Evolutionary conservation across 2,329 filamentous ascomycete genomes (phyloP).

Genomic region (Neurospora crassa): DNA sequence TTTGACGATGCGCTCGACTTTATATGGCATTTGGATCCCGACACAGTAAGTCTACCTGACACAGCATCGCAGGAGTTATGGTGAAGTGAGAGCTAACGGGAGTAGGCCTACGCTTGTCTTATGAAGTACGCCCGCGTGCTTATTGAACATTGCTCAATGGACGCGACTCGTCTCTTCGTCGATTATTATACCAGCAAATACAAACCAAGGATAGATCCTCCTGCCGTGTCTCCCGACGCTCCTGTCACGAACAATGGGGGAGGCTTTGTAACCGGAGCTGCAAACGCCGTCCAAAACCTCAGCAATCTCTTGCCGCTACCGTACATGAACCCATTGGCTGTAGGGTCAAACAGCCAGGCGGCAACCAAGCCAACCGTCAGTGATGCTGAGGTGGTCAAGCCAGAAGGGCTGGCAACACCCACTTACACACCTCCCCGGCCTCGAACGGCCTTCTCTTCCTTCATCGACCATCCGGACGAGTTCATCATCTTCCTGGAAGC

Average conservation of each 20-base stretch:
- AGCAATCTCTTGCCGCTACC: conserved; percentile 75
- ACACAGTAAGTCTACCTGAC: conserved; percentile 47
- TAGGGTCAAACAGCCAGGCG: conserved; percentile 28
- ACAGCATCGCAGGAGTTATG: not conserved
- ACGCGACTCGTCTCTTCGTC: conserved; percentile 81
- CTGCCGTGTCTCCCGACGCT: conserved; percentile 25
- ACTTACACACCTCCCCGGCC: conserved; percentile 75
- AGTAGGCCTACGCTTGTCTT: conserved; percentile 71
- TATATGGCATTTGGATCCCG: conserved; percentile 78
- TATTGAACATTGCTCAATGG: conserved; percentile 72
- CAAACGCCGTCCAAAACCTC: conserved; percentile 75
- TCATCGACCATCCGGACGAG: conserved; percentile 86
- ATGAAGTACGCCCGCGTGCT: conserved; percentile 94
- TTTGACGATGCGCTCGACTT: conserved; percentile 85
- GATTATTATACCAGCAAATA: conserved; percentile 90
- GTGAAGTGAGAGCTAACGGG: conserved; percentile 22
- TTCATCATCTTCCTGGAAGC: conserved; percentile 92
- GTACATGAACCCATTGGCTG: conserved; percentile 53
- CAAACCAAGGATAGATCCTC: conserved; percentile 55
- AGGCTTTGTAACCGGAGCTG: conserved; percentile 48
- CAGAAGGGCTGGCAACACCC: conserved; percentile 34
- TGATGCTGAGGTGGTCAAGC: conserved; percentile 41
- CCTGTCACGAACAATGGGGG: conserved; percentile 19
- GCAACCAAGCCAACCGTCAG: conserved; percentile 41
- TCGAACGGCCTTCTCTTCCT: conserved; percentile 85